Evolutionary conservation across 257 asterid genomes (phyloP).

Genomic region (Solanum dulcamara): DNA sequence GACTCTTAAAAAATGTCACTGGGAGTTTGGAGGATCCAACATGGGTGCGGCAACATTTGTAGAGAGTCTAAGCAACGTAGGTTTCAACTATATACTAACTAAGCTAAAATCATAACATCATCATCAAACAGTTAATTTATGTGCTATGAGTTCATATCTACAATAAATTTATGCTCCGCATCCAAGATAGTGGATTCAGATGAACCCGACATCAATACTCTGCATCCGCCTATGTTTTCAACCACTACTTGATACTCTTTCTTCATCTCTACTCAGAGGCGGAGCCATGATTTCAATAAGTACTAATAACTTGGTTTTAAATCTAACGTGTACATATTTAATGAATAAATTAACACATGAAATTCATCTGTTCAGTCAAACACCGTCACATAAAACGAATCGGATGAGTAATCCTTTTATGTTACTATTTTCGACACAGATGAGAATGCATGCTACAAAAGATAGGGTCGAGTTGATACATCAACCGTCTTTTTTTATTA

Average conservation of each 20-base stretch:
- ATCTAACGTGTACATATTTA: neutral
- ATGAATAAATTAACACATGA: neutral
- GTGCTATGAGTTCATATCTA: neutral
- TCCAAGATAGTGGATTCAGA: neutral
- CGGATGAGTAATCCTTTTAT: neutral
- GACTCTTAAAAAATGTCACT: neutral
- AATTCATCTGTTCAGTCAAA: neutral
- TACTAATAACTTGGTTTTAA: neutral
- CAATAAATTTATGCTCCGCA: neutral
- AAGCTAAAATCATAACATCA: neutral
- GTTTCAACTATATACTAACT: neutral
- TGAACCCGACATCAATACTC: neutral
- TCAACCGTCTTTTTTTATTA: neutral
- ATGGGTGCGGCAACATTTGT: fast-evolving
- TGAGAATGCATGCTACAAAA: neutral
- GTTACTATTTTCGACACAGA: neutral
- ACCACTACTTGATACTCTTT: neutral
- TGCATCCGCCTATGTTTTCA: neutral
- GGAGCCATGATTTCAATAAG: neutral
- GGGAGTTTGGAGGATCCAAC: fast-evolving
- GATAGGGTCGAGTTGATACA: neutral
- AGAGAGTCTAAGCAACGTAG: neutral
- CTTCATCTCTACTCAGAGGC: neutral
- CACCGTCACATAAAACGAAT: neutral
- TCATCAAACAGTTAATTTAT: neutral